Percentiles rank a stretch among this genome's conserved stretches.
Evolutionary conservation across 345 rosid genomes (phyloP).

Genomic region (Gossypium thurberi): DNA sequence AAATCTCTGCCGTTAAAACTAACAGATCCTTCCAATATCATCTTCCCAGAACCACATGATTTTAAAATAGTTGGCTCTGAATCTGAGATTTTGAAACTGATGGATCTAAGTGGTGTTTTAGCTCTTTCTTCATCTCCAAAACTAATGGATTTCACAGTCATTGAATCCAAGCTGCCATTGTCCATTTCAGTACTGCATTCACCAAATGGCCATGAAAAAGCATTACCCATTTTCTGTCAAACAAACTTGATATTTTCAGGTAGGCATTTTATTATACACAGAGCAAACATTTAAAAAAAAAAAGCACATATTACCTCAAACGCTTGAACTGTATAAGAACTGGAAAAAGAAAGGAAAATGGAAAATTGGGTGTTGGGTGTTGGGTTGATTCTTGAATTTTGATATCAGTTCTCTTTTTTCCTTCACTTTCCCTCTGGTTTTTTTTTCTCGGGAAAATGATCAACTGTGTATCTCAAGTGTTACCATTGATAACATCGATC

Average conservation of each 20-base stretch:
- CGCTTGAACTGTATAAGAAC: constrained; percentile 15
- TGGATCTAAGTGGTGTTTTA: constrained; percentile 55
- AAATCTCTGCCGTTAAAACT: constrained; percentile 60
- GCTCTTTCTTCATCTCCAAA: constrained; percentile 53
- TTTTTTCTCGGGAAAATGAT: background rate
- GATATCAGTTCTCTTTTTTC: background rate
- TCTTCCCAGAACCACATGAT: constrained; percentile 69
- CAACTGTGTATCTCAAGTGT: too few relatives aligned
- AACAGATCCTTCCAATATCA: constrained; percentile 66
- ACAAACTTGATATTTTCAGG: background rate
- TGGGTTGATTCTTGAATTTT: background rate
- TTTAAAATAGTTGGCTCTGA: constrained; percentile 54
- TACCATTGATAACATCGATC: background rate
- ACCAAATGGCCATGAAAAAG: constrained; percentile 53
- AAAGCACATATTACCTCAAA: constrained; percentile 29
- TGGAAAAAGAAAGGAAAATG: background rate
- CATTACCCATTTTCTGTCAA: constrained; percentile 58
- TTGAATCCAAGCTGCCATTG: constrained; percentile 44
- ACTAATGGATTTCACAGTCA: constrained; percentile 67
- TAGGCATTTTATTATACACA: background rate
- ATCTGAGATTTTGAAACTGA: constrained; percentile 50
- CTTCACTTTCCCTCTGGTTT: background rate
- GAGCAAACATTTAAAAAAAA: background rate
- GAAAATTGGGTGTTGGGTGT: background rate
- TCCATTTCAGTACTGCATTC: constrained; percentile 47